These are phyloP conservation scores for Rhododendron kiyosumense DNA, from an alignment of 148 eudicot species.

Conservation along the genomic window DNA sequence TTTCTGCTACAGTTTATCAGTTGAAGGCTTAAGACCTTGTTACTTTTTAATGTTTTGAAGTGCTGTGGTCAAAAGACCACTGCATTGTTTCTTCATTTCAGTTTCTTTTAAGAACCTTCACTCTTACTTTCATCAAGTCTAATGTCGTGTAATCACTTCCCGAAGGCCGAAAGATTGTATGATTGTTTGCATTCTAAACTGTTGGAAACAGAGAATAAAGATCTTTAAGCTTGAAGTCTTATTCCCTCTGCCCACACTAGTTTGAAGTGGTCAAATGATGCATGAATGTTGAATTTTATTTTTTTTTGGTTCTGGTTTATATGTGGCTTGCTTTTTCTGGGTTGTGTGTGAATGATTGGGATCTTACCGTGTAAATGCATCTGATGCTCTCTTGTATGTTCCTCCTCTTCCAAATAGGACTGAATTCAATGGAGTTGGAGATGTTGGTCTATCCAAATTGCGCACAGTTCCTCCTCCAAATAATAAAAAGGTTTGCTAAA, in stretches of 20 bases:
- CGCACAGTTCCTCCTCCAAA: conserved; percentile 23
- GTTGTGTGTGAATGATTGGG: neutral
- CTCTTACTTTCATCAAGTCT: neutral
- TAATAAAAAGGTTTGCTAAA: conserved; percentile 30
- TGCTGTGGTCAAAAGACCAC: neutral
- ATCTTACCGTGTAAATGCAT: neutral
- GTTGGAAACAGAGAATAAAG: neutral
- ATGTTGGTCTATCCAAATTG: conserved; percentile 19
- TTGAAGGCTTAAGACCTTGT: neutral
- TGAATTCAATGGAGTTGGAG: conserved; percentile 18
- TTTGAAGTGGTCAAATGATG: neutral
- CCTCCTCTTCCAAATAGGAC: conserved; percentile 11
- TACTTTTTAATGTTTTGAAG: neutral
- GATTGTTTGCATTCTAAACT: neutral
- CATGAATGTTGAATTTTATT: neutral
- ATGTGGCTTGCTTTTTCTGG: neutral
- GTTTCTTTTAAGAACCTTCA: neutral
- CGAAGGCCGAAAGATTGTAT: neutral
- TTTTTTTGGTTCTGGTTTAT: neutral
- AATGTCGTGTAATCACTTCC: neutral
- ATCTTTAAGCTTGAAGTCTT: neutral
- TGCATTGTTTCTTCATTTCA: neutral
- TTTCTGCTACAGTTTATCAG: neutral
- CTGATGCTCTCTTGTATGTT: conserved; percentile 5
- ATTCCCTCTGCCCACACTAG: neutral